These are phyloP conservation scores for Coffea eugenioides DNA, from an alignment of 257 asterid genomes.

Conservation along the genomic window DNA sequence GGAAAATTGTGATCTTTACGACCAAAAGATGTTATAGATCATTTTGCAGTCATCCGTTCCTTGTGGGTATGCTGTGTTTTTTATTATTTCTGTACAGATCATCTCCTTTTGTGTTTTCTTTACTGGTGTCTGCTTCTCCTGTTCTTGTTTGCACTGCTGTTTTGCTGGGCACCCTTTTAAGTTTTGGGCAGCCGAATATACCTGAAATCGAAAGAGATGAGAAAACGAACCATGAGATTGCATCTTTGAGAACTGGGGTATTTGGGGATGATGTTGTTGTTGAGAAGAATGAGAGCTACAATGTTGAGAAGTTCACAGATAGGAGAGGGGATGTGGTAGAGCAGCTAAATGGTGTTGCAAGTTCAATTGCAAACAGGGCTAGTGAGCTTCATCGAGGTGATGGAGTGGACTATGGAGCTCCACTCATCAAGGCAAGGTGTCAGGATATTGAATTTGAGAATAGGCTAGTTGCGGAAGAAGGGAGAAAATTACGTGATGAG, in stretches of 20 bases:
- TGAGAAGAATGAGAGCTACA: constrained; percentile 47
- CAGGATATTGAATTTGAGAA: constrained; percentile 31
- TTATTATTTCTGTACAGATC: constrained; percentile 61
- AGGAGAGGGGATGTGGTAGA: constrained; percentile 24
- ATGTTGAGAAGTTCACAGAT: constrained; percentile 46
- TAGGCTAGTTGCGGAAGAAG: constrained; percentile 30
- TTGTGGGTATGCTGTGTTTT: constrained; percentile 66
- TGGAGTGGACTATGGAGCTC: constrained; percentile 33
- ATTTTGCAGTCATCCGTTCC: constrained; percentile 71
- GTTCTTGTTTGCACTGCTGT: constrained; percentile 81
- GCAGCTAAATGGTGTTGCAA: constrained; percentile 19
- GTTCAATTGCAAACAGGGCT: constrained; percentile 15
- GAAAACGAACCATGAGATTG: constrained; percentile 35
- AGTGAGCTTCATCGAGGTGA: constrained; percentile 31
- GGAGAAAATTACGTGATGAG: constrained; percentile 9
- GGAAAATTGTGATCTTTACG: constrained; percentile 48
- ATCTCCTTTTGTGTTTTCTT: constrained; percentile 68
- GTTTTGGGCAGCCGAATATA: constrained; percentile 73
- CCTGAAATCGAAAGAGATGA: constrained; percentile 79
- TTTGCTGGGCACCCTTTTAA: constrained; percentile 81
- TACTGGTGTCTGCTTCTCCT: constrained; percentile 78
- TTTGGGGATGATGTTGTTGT: constrained; percentile 34
- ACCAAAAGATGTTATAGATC: constrained; percentile 47
- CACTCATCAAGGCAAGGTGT: constrained; percentile 40
- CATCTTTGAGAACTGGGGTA: constrained; percentile 37